Percentiles rank a stretch among this genome's conserved stretches.
Conservation (phyloP, 345 rosid genomes). For the Lumnitzera littorea region DNA sequence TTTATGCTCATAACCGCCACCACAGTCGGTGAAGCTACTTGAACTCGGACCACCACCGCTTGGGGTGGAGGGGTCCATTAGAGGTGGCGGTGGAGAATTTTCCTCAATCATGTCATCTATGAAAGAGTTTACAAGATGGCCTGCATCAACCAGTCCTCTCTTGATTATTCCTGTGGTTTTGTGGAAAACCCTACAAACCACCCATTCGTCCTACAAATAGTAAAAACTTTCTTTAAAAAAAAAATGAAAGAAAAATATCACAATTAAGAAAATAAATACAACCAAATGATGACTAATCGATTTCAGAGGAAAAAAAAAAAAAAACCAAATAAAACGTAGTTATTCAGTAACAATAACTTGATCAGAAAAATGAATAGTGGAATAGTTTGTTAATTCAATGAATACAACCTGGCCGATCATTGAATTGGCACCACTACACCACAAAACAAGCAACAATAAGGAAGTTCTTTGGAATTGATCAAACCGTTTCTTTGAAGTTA, state of each 20-base stretch:
- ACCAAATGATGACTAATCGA: too few relatives aligned
- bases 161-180: slow-evolving; percentile 41
- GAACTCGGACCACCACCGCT: slow-evolving; percentile 10
- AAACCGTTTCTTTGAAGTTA: too few relatives aligned
- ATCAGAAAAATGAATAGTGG: too few relatives aligned
- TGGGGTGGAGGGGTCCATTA: slow-evolving; percentile 26
- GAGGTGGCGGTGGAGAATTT: slow-evolving; percentile 44
- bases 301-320: too few relatives aligned
- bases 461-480: neutral
- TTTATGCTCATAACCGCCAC: slow-evolving; percentile 8
- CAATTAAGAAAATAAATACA: too few relatives aligned
- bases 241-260: too few relatives aligned
- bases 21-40: slow-evolving; percentile 9
- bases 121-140: slow-evolving; percentile 16
- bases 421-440: too few relatives aligned
- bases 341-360: too few relatives aligned
- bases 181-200: slow-evolving; percentile 80
- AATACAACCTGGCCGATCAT: too few relatives aligned
- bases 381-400: too few relatives aligned
- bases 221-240: too few relatives aligned
- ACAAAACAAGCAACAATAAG: neutral
- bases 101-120: slow-evolving; percentile 29
- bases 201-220: slow-evolving; percentile 73
- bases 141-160: slow-evolving; percentile 16
- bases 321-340: too few relatives aligned